Conservation (phyloP, 768 basidiomycete species). For the Rubroboletus satanas region DNA sequence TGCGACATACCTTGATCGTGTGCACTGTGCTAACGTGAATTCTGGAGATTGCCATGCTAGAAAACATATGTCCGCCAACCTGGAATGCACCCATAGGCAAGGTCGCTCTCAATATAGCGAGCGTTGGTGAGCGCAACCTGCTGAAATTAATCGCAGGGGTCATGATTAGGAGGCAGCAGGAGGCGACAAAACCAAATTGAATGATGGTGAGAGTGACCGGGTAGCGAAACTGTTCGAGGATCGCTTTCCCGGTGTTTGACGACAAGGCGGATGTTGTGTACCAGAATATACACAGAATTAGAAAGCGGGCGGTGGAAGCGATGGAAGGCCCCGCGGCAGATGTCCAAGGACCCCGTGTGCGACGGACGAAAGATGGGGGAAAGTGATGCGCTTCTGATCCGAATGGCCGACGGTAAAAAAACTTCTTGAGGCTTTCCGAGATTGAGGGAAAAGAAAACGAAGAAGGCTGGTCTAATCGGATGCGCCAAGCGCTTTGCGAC, state of each 20-base stretch:
- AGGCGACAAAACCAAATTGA: constrained; percentile 93
- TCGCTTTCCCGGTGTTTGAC: constrained; percentile 94
- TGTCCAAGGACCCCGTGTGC: constrained; percentile 17
- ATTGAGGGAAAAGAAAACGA: constrained; percentile 10
- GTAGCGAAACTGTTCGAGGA: constrained; percentile 88
- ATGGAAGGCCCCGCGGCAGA: constrained; percentile 16
- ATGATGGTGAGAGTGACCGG: constrained; percentile 97
- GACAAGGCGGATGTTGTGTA: constrained; percentile 91
- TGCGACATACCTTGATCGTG: constrained; percentile 83
- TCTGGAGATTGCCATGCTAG: constrained; percentile 93
- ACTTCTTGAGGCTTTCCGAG: constrained; percentile 13
- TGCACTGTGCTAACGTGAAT: constrained; percentile 98
- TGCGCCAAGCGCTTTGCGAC: constrained; percentile 8
- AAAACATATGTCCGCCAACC: constrained; percentile 96
- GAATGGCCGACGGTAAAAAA: constrained; percentile 17
- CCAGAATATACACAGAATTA: constrained; percentile 85
- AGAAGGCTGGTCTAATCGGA: constrained; percentile 1
- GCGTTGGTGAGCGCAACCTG: constrained; percentile 65
- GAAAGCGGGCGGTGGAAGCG: constrained; percentile 48
- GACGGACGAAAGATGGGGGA: constrained; percentile 26
- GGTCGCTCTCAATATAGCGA: constrained; percentile 69
- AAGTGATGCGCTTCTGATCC: constrained; percentile 12
- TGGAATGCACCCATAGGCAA: constrained; percentile 97
- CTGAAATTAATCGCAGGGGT: constrained; percentile 66
- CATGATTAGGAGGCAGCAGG: constrained; percentile 83